A percentile compares a stretch with the other conserved stretches of the same genome.
Conservation (phyloP, 2,329 filamentous ascomycete genomes). For the Phaeosphaeria sp. region DNA sequence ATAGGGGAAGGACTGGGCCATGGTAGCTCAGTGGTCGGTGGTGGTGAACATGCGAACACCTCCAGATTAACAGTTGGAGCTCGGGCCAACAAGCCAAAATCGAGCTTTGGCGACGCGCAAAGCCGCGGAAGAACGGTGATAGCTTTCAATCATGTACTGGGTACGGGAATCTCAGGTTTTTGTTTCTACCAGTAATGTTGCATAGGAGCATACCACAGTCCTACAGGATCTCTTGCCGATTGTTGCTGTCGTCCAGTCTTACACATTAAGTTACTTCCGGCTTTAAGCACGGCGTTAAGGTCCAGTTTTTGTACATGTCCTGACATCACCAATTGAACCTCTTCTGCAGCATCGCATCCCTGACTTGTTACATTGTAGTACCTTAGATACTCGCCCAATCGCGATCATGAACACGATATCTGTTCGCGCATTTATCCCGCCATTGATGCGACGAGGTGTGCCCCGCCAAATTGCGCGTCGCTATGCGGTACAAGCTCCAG, state of each 20-base stretch:
- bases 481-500: conserved; percentile 81
- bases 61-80: neutral
- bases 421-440: conserved; percentile 46
- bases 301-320: neutral
- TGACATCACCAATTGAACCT: conserved; percentile 7
- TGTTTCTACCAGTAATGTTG: too few relatives aligned
- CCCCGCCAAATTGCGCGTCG: conserved; percentile 49
- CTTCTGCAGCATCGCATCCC: neutral
- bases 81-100: neutral
- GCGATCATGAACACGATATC: conserved; percentile 41
- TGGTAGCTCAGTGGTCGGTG: conserved; percentile 28
- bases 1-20: conserved; percentile 67
- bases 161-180: too few relatives aligned
- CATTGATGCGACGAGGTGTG: conserved; percentile 32
- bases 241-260: too few relatives aligned
- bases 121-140: too few relatives aligned
- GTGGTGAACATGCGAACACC: neutral
- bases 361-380: neutral
- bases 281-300: too few relatives aligned
- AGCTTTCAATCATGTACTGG: too few relatives aligned
- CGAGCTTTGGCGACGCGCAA: too few relatives aligned
- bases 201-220: too few relatives aligned
- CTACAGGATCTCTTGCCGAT: too few relatives aligned
- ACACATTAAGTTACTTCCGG: too few relatives aligned
- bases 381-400: neutral